Evolutionary conservation across 768 basidiomycete genomes (phyloP), one percentile per base, ranked within the genome.

Genomic region (Tulasnella sp.): DNA sequence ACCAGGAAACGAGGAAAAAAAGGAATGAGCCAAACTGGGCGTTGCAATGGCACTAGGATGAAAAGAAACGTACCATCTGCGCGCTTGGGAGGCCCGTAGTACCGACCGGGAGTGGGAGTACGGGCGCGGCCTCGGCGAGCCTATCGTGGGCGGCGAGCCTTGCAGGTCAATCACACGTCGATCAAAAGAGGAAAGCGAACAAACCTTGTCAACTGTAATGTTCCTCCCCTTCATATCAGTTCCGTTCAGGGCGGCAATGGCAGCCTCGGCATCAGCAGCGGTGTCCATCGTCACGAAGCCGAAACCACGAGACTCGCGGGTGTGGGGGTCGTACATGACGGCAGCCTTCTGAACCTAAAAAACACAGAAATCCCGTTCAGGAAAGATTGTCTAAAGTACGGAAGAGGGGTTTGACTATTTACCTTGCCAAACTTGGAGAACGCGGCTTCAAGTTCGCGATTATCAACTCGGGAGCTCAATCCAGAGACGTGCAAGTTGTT

Each of bases 31-130:
- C 45, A n/a, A 19, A 71, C 38, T 45, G 52, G 37, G 64, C 69
- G 17, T 64, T 49, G 36, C 36, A 39, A 45, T 31, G 15, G 64
- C n/a, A n/a, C n/a, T 36, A 15, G 71, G 22, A 76, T 49, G 79
- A 22, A 36, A 36, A 67, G 64, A 37, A 42, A 83, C 87, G 77
- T 80, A 91, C 91, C 82, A 78, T 91, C 90, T 77, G 85, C 84
- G 49, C 93, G 88, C 85, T 96, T 95, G 64, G 95, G 93, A 68
- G 95, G 94, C 0, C 95, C 96, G 78, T 93, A 94, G 87, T 99
- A 99, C 73, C 92, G 85, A 36, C 97, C 97, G 3, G 97, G 97
- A 7, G 97, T 99, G 2, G 97, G 93, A 15, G 94, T 93, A 79
- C 94, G 87, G 22, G 94, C 94, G 78, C 94, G 91, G 75, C 92